Evolutionary conservation across 2,329 filamentous ascomycete genomes (phyloP).

Genomic region (Colletotrichum orbiculare): DNA sequence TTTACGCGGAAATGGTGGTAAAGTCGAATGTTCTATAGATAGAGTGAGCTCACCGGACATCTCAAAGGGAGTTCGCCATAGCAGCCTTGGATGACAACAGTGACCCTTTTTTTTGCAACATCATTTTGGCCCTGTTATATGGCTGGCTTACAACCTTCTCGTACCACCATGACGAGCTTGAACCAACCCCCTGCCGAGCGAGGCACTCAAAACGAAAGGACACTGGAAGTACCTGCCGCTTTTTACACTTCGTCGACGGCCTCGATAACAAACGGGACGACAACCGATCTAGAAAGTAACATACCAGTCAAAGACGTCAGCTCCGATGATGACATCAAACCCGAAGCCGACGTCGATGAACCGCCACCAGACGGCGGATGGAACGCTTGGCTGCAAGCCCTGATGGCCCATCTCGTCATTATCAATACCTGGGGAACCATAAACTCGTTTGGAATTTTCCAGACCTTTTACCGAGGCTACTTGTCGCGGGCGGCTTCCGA

Average conservation of each 20-base stretch:
- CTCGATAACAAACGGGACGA: not conserved
- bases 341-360: not conserved
- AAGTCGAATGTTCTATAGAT: not conserved
- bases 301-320: not conserved
- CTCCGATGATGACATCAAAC: not conserved
- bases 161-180: too few relatives aligned
- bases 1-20: not conserved
- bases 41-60: too few relatives aligned
- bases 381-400: slow-evolving; percentile 17
- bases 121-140: too few relatives aligned
- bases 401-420: slow-evolving; percentile 46
- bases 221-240: too few relatives aligned
- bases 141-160: too few relatives aligned
- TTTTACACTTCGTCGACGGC: slow-evolving; percentile 2
- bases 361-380: slow-evolving; percentile 9
- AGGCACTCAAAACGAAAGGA: too few relatives aligned
- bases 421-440: slow-evolving; percentile 54
- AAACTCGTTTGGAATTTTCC: slow-evolving; percentile 58
- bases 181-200: too few relatives aligned
- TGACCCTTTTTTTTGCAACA: too few relatives aligned
- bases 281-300: slow-evolving; percentile 1
- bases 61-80: too few relatives aligned
- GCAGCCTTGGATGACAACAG: too few relatives aligned
- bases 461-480: slow-evolving; percentile 52
- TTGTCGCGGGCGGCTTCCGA: slow-evolving; percentile 44